phyloP scores from a whole-genome alignment of 805 yeast species.

The Candida incommunis region DNA sequence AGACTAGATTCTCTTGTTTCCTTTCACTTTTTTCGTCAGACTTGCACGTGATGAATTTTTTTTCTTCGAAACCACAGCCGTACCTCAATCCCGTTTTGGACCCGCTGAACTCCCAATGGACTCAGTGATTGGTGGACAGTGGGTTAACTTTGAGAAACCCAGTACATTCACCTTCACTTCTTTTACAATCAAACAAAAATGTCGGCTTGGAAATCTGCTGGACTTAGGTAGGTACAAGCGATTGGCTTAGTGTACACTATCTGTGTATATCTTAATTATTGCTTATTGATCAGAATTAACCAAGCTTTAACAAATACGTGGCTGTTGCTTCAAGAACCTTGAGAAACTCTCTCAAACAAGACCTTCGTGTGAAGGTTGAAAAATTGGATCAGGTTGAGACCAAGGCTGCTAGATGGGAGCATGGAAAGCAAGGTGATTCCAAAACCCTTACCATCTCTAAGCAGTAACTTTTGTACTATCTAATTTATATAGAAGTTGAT shows the following conservation, averaged over 20 bases:
- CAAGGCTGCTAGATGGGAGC: slow-evolving; percentile 52
- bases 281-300: neutral
- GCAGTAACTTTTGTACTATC: no score
- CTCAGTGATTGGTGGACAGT: no score
- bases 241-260: no score
- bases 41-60: no score
- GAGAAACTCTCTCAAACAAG: slow-evolving; percentile 80
- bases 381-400: slow-evolving; percentile 66
- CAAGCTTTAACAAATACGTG: slow-evolving; percentile 71
- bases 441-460: slow-evolving; percentile 11
- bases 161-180: no score
- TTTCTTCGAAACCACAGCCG: no score
- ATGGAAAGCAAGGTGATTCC: slow-evolving; percentile 34
- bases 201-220: slow-evolving; percentile 1
- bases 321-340: slow-evolving; percentile 81
- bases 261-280: neutral
- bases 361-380: slow-evolving; percentile 53
- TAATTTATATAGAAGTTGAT: no score
- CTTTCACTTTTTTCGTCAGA: no score
- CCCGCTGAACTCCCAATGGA: no score
- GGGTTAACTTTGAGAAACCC: no score
- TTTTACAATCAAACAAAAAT: neutral
- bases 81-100: no score
- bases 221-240: neutral
- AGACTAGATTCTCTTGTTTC: no score